These are phyloP conservation scores for Eutrema heterophyllum DNA, from an alignment of 345 rosid genomes.

Conservation along the genomic window DNA sequence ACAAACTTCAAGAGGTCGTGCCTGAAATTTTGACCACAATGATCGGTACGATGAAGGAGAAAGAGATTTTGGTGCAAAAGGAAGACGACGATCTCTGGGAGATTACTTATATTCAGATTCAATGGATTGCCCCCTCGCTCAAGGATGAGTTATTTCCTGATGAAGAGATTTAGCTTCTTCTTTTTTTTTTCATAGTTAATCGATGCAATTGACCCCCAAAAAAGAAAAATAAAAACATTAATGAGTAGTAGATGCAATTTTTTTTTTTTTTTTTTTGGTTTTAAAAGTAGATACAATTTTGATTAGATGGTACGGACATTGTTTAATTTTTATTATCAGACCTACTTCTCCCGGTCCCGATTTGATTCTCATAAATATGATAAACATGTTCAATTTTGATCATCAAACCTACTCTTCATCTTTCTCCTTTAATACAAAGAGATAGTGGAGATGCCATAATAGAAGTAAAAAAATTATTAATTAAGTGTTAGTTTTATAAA, in stretches of 20 bases:
- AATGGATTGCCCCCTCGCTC: conserved; percentile 91
- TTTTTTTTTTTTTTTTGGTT: not conserved
- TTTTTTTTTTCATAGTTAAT: not conserved
- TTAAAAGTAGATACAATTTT: not conserved
- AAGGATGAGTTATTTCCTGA: conserved; percentile 82
- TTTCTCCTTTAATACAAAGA: not conserved
- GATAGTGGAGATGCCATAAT: not conserved
- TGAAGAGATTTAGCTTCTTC: conserved; percentile 25
- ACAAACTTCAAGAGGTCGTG: conserved; percentile 45
- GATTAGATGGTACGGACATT: not conserved
- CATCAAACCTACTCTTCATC: not conserved
- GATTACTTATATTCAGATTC: conserved; percentile 81
- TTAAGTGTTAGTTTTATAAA: not conserved
- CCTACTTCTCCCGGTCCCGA: not conserved
- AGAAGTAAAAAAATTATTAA: not conserved
- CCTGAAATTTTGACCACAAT: conserved; percentile 64
- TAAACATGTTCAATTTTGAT: not conserved
- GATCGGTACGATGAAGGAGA: conserved; percentile 65
- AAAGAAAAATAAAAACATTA: not conserved
- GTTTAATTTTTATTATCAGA: not conserved
- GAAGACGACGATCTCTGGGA: conserved; percentile 86
- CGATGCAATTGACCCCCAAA: not conserved
- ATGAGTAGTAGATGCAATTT: not conserved
- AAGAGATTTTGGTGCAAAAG: conserved; percentile 48
- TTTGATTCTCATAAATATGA: not conserved